Evolutionary conservation across 805 yeast genomes (phyloP).

Genomic region (Candida ovalis): DNA sequence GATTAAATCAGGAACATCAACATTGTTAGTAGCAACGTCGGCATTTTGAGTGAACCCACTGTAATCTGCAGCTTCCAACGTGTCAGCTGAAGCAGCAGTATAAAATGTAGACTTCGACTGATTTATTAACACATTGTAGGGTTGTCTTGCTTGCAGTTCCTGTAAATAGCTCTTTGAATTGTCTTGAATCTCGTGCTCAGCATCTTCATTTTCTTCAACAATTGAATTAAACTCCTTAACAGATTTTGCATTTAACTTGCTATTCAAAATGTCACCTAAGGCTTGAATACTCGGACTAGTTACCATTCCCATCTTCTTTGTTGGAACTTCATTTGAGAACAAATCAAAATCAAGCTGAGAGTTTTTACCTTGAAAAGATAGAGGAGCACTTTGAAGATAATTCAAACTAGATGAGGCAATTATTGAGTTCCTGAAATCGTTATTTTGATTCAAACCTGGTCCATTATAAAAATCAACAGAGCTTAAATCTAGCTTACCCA

Average conservation of each 20-base stretch:
- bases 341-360: not conserved
- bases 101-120: constrained; percentile 30
- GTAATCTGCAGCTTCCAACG: constrained; percentile 9
- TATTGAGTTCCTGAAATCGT: constrained; percentile 28
- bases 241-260: constrained; percentile 17
- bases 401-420: constrained; percentile 32
- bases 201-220: constrained; percentile 15
- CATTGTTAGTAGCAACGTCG: not conserved
- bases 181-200: constrained; percentile 7
- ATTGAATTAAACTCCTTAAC: constrained; percentile 10
- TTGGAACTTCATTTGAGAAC: constrained; percentile 26
- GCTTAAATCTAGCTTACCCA: constrained; percentile 13
- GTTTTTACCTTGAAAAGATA: not conserved
- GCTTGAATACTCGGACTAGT: constrained; percentile 36
- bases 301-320: constrained; percentile 28
- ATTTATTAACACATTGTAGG: constrained; percentile 9
- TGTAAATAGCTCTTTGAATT: not conserved
- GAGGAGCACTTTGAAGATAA: constrained; percentile 13
- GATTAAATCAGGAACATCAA: constrained; percentile 26
- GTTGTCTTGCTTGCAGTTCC: not conserved
- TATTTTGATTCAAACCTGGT: constrained; percentile 25
- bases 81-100: constrained; percentile 27
- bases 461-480: constrained; percentile 26
- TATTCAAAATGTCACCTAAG: constrained; percentile 29
- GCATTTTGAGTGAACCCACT: constrained; percentile 7